Conservation (phyloP, 2,329 filamentous ascomycete species). For the Cladosporium sp. region DNA sequence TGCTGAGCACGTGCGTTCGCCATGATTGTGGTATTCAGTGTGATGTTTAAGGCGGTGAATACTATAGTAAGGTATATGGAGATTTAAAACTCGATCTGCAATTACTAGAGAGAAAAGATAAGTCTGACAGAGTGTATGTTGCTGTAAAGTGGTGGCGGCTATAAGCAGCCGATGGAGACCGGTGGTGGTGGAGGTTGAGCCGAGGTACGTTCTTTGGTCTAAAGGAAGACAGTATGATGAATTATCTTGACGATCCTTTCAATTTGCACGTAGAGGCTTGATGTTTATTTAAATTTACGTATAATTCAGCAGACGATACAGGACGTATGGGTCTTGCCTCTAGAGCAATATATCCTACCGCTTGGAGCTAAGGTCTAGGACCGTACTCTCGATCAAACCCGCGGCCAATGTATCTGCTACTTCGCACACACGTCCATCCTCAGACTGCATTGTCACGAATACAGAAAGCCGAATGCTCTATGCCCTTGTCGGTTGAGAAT, state of each 20-base stretch:
- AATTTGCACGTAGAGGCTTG: no score
- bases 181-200: neutral
- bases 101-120: neutral
- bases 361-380: no score
- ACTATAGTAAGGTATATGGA: neutral
- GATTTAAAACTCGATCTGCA: neutral
- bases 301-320: no score
- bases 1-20: constrained; percentile 51
- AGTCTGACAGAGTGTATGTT: neutral
- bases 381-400: no score
- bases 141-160: neutral
- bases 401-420: no score
- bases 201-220: neutral
- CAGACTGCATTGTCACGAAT: no score
- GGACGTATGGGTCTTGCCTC: no score
- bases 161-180: constrained; percentile 6
- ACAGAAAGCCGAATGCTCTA: no score
- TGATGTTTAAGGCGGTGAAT: neutral
- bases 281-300: no score
- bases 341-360: no score
- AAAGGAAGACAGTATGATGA: neutral
- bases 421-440: no score
- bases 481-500: no score
- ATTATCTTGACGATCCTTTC: neutral
- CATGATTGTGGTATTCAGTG: constrained; percentile 17